phyloP scores from a whole-genome alignment of 345 rosid species.

The Eucalyptus albens region DNA sequence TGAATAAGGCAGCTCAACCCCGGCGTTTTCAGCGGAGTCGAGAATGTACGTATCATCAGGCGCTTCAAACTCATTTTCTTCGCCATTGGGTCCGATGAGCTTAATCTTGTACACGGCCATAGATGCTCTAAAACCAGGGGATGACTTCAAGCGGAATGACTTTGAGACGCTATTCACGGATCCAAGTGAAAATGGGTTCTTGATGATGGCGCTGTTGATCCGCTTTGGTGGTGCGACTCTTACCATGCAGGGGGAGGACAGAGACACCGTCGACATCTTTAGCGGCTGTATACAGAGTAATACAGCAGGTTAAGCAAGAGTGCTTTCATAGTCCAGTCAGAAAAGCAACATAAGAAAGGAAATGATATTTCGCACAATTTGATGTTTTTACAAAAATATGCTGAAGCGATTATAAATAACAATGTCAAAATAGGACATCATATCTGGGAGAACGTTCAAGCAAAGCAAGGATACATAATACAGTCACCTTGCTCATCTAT shows the following conservation, averaged over 20 bases:
- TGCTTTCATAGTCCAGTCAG: neutral
- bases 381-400: neutral
- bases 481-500: neutral
- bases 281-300: neutral
- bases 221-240: slow-evolving; percentile 20
- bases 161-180: slow-evolving; percentile 39
- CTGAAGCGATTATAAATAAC: neutral
- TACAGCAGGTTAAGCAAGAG: neutral
- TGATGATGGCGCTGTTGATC: slow-evolving; percentile 5
- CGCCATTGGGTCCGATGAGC: slow-evolving; percentile 65
- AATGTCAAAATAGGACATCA: neutral
- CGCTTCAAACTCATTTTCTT: slow-evolving; percentile 59
- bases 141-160: slow-evolving; percentile 52
- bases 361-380: neutral
- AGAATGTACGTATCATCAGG: slow-evolving; percentile 56
- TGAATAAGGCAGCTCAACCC: slow-evolving; percentile 77
- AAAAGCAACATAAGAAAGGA: neutral
- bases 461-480: neutral
- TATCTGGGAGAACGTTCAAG: neutral
- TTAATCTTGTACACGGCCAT: slow-evolving; percentile 73
- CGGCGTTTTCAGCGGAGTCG: slow-evolving; percentile 78
- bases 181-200: slow-evolving; percentile 24
- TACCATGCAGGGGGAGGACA: slow-evolving; percentile 34
- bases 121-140: slow-evolving; percentile 27
- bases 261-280: slow-evolving; percentile 36